Evolutionary conservation across 129 eudicot genomes (phyloP), one percentile per base, ranked within the genome.

Genomic region (Flaveria ramosissima): DNA sequence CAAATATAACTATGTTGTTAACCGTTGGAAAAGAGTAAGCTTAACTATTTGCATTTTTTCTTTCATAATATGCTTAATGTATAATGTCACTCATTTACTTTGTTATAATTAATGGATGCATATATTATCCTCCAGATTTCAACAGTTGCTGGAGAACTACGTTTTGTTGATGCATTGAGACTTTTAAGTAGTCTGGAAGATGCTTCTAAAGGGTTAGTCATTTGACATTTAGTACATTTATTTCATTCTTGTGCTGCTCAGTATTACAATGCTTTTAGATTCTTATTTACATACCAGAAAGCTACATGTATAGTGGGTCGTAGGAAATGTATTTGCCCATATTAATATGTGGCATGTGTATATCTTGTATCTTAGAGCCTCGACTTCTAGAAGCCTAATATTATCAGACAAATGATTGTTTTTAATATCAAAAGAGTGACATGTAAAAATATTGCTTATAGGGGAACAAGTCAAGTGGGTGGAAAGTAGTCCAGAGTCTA

Each of bases 21-120:
- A 90, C 84, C 86, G 90, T 43, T 93, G 98, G 98, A 89, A 82
- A 91, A 84, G 98, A 86, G 98, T 93, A 76, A 88, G 98, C 82
- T 67, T 30, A 52, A 42, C 27, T 19, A 55, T 15, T 46, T 7
- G 23, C 1, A 45, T 56, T 68, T 42, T 30, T 27, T 48, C 48
- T 50, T 73, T 41, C 71, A 19, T 43, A 74, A 48, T 63, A 68
- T 39, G 39, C 57, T 53, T 71, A 21, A 2, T n/a, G 11, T 47
- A n/a, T 26, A 74, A 45, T 10, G 30, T 11, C 30, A 6, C 48
- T 15, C 17, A 11, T 23, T 60, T 62, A 13, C 0, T 65, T 62
- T 24, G 10, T 26, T 62, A 62, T 2, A 27, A 27, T 62, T 7
- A 26, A 27, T 32, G 2, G 4, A 62, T 30, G 20, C 4, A 16